Evolutionary conservation across 1,284 basidiomycete species (phyloP), one percentile per base, ranked within the genome.

Genomic region (Malassezia caprae): DNA sequence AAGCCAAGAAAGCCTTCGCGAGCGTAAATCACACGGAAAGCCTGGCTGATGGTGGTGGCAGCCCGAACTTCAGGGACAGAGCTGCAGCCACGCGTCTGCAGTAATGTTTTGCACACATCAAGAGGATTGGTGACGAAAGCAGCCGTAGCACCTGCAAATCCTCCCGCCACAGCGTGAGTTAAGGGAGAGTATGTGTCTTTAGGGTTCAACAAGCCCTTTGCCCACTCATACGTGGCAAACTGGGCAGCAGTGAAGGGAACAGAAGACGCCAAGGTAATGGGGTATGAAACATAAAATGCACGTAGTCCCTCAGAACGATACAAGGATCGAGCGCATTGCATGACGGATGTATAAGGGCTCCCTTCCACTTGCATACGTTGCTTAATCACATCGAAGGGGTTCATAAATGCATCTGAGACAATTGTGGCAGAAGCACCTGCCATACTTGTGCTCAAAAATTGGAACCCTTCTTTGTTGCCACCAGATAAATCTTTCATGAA

Each of bases 311-410:
- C 94, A 50, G 78, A 82, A 51, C 78, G 81, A 78, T 90, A 90
- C 46, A 99, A 85, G 13, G 83, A 83, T 12, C 80, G 80, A 53
- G 91, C 88, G 69, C 90, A 91, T 24, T 82, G 82, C 63, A 84
- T 73, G 34, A 94, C 87, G 37, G 86, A 88, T 52, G 85, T 84
- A 77, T 90, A 89, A 68, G 85, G 80, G 10, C 91, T 96, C 72
- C 87, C 83, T 76, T 90, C 88, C 56, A 98, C 81, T 77, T 98
- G 93, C 94, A 98, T 96, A 49, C 93, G 84, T 79, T 98, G 93
- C 78, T 98, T 98, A 79, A 98, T 89, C 63, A 98, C 93, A 77
- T 99, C 94, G 74, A 99, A 99, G 3, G 94, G 94, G 77, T 98
- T 99, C 94, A 99, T 99, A 57, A 98, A 80, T 8, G 93, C 93